Evolutionary conservation across 176 grass and related monocot genomes (phyloP), one percentile per base, ranked within the genome.

Genomic region (Poa pratensis): DNA sequence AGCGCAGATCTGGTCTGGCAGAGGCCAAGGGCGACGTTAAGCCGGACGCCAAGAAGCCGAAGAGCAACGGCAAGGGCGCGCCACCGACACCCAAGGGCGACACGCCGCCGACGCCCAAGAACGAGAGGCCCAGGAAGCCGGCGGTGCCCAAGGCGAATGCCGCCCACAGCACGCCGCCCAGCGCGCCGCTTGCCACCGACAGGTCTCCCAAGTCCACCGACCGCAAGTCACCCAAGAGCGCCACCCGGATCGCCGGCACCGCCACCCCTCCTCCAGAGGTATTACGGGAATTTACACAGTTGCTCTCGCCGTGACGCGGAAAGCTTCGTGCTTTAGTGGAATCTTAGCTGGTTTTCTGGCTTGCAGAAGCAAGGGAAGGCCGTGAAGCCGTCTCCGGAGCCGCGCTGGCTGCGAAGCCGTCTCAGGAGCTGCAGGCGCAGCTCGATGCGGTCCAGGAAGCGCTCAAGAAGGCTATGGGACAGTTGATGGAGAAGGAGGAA

Each of bases 301-400:
- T 64, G 17, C 12, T 22, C 43, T 19, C 10, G 11, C 75, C 5
- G 10, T 20, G 27, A 46, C 3, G 20, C 69, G 13, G 11, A 37
- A 82, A 85, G 26, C 5, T 53, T 55, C 45, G 5, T 82, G 78
- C 19, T 82, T 86, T 51, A 22, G n/a, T 27, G 26, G 66, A 83
- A 83, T 80, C 28, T 73, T 51, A 87, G 2, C 48, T 51, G 12
- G 17, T 68, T 62, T 28, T 0, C 20, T 83, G 45, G 17, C 12
- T 86, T 85, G 62, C 80, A 96, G 94, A 93, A 96, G 80, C 84
- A 91, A 46, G 84, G 73, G 28, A 86, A 84, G 85, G 28, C 66
- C 12, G 27, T 23, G 45, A 93, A 89, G 81, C 53, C 58, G n/a
- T 3, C 76, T 19, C 83, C 35, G 61, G 85, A 90, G 83, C 35